These are phyloP conservation scores for Epicoccum nigrum DNA, from an alignment of 2,329 filamentous ascomycete species.

Conservation along the genomic window DNA sequence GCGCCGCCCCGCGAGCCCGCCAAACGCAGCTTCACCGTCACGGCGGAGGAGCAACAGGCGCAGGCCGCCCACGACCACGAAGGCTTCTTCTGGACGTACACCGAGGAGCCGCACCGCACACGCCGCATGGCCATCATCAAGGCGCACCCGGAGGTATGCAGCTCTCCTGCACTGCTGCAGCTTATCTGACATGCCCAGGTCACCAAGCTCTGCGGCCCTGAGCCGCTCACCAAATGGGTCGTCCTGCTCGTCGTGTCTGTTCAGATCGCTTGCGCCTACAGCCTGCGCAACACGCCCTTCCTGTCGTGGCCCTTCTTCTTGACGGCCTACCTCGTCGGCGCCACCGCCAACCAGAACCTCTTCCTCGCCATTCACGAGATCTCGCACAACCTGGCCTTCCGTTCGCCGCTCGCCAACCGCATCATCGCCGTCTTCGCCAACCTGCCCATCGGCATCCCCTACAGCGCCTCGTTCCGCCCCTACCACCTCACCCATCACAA, in stretches of 20 bases:
- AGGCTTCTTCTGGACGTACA: slow-evolving; percentile 98
- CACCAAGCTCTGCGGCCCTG: slow-evolving; percentile 94
- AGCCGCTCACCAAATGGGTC: slow-evolving; percentile 93
- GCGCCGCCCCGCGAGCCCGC: slow-evolving; percentile 32
- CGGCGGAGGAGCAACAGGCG: slow-evolving; percentile 24
- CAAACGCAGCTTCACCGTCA: slow-evolving; percentile 31
- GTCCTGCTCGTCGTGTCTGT: slow-evolving; percentile 82
- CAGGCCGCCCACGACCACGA: slow-evolving; percentile 46
- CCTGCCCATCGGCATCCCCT: slow-evolving; percentile 92
- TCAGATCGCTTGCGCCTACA: slow-evolving; percentile 78
- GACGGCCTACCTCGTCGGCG: slow-evolving; percentile 88
- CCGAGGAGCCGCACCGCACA: slow-evolving; percentile 94
- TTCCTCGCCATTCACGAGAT: slow-evolving; percentile 99
- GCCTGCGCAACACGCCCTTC: slow-evolving; percentile 77
- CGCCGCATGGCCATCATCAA: slow-evolving; percentile 94
- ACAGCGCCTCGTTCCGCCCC: slow-evolving; percentile 94
- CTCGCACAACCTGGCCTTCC: slow-evolving; percentile 95
- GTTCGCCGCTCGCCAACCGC: slow-evolving; percentile 77
- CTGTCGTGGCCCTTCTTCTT: slow-evolving; percentile 84
- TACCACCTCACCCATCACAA: slow-evolving; percentile 99
- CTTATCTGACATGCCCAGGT: slow-evolving; percentile 62
- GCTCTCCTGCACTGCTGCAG: neutral
- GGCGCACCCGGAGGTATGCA: slow-evolving; percentile 89
- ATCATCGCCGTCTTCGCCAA: slow-evolving; percentile 92
- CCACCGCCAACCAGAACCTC: slow-evolving; percentile 96